These are phyloP conservation scores for Naematelia aurantialba DNA, from an alignment of 768 basidiomycete genomes.

Conservation along the genomic window DNA sequence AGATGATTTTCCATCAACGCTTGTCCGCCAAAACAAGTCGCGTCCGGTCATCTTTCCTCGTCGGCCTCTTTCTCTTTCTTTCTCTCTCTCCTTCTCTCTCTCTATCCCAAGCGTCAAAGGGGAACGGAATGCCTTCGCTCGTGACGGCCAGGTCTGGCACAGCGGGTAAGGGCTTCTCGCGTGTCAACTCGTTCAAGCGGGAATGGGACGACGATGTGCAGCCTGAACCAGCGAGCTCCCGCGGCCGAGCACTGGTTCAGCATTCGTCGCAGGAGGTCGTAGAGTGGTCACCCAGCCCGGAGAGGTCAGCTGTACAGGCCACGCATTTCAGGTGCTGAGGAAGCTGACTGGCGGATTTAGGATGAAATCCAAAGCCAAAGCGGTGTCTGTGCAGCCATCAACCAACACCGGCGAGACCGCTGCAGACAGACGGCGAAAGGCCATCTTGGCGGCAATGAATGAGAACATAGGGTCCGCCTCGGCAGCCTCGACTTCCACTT, in stretches of 20 bases:
- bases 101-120: neutral
- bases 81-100: neutral
- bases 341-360: neutral
- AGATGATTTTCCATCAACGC: neutral
- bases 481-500: slow-evolving; percentile 5
- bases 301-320: neutral
- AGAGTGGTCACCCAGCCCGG: slow-evolving; percentile 20
- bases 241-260: neutral
- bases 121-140: neutral
- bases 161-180: slow-evolving; percentile 20
- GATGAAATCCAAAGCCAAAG: slow-evolving; percentile 6
- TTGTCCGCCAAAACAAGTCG: slow-evolving; percentile 13
- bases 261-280: slow-evolving; percentile 11
- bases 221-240: neutral
- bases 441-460: slow-evolving; percentile 35
- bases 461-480: slow-evolving; percentile 3
- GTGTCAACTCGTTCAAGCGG: slow-evolving; percentile 40
- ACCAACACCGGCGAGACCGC: slow-evolving; percentile 20
- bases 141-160: neutral
- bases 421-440: slow-evolving; percentile 29
- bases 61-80: neutral
- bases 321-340: slow-evolving; percentile 8
- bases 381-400: slow-evolving; percentile 7
- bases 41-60: slow-evolving; percentile 7
- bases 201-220: slow-evolving; percentile 28